Evolutionary conservation across 495 filamentous ascomycete species (phyloP).

Genomic region (Tuber indicum): DNA sequence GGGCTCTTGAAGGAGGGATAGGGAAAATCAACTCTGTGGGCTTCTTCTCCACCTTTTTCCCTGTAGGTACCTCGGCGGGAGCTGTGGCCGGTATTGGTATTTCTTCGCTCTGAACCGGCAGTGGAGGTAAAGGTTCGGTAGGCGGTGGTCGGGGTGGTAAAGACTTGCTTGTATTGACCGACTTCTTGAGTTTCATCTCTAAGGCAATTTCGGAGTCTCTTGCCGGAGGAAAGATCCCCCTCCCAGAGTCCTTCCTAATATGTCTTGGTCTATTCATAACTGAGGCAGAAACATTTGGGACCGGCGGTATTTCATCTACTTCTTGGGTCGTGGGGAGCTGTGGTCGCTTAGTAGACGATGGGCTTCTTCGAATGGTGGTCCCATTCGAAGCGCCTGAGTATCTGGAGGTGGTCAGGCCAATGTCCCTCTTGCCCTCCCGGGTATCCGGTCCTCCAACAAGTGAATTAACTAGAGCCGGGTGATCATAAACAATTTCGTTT

Average conservation of each 20-base stretch:
- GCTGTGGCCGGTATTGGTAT: neutral
- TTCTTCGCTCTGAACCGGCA: slow-evolving; percentile 2
- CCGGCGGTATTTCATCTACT: slow-evolving; percentile 4
- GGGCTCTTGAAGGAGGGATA: slow-evolving; percentile 13
- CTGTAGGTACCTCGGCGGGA: neutral
- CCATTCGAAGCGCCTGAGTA: slow-evolving; percentile 11
- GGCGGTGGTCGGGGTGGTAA: slow-evolving; percentile 1
- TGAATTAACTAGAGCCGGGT: slow-evolving; percentile 30
- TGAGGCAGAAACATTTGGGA: neutral
- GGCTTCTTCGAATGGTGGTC: slow-evolving; percentile 23
- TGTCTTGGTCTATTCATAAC: slow-evolving; percentile 30
- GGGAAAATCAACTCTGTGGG: slow-evolving; percentile 23
- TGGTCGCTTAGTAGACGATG: slow-evolving; percentile 20
- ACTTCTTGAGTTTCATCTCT: slow-evolving; percentile 30
- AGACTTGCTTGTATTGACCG: neutral
- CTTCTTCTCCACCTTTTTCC: slow-evolving; percentile 5
- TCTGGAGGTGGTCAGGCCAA: slow-evolving; percentile 28
- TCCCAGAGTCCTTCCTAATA: slow-evolving; percentile 14
- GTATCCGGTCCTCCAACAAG: slow-evolving; percentile 12
- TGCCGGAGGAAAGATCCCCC: slow-evolving; percentile 31
- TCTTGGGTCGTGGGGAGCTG: slow-evolving; percentile 16
- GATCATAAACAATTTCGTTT: slow-evolving; percentile 31
- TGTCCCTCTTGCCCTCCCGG: slow-evolving; percentile 7
- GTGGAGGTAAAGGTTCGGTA: neutral
- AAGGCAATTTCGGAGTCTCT: slow-evolving; percentile 23